Conservation (phyloP, 164 flowering plant genomes). For the Sextonia rubra region DNA sequence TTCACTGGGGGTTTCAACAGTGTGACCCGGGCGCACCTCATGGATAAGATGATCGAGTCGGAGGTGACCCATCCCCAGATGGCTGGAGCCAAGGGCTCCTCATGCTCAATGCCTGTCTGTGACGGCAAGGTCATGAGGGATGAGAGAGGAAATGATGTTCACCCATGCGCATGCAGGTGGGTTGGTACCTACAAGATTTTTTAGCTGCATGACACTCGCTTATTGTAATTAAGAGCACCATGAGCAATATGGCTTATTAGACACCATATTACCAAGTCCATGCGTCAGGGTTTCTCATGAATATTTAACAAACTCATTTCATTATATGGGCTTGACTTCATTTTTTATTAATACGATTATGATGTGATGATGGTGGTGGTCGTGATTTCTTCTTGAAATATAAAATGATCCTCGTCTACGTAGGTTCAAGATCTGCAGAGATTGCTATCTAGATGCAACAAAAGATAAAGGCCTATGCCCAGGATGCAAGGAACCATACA, state of each 20-base stretch:
- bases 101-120: slow-evolving; percentile 57
- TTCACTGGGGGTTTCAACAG: slow-evolving; percentile 72
- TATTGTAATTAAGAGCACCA: too few species aligned
- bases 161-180: slow-evolving; percentile 63
- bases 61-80: slow-evolving; percentile 59
- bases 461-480: slow-evolving; percentile 59
- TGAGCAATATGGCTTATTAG: too few species aligned
- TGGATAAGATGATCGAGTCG: slow-evolving; percentile 52
- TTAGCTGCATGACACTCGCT: too few species aligned
- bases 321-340: too few species aligned
- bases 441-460: slow-evolving; percentile 63
- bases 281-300: too few species aligned
- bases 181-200: too few species aligned
- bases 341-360: too few species aligned
- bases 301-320: too few species aligned
- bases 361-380: too few species aligned
- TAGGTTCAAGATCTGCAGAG: slow-evolving; percentile 74
- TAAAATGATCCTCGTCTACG: not conserved
- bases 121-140: slow-evolving; percentile 67
- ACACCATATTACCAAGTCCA: too few species aligned
- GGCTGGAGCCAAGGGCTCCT: slow-evolving; percentile 55
- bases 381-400: too few species aligned
- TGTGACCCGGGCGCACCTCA: slow-evolving; percentile 40
- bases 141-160: slow-evolving; percentile 50
- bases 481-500: slow-evolving; percentile 68